Evolutionary conservation across 768 basidiomycete species (phyloP).

Genomic region (Xerocomellus amylosporus): DNA sequence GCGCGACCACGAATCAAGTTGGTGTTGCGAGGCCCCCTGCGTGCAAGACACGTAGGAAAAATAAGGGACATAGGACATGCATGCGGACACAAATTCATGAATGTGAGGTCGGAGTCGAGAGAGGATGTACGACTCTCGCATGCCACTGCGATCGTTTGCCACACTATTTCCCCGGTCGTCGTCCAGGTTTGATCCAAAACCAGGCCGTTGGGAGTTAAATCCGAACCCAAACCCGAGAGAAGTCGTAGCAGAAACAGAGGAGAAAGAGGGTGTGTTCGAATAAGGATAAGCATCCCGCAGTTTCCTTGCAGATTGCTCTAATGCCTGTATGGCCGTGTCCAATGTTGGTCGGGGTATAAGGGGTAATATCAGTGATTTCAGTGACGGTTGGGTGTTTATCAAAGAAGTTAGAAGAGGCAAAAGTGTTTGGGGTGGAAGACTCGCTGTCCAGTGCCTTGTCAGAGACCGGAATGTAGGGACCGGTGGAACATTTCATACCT

Average conservation of each 20-base stretch:
- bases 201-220: conserved; percentile 17
- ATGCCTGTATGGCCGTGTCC: conserved; percentile 66
- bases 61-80: conserved; percentile 80
- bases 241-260: conserved; percentile 31
- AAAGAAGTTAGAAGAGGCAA: conserved; percentile 71
- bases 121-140: conserved; percentile 79
- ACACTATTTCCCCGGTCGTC: conserved; percentile 26
- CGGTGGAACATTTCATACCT: conserved; percentile 46
- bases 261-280: conserved; percentile 47
- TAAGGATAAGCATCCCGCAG: conserved; percentile 83
- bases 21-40: conserved; percentile 16
- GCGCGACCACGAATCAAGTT: conserved; percentile 30
- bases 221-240: conserved; percentile 35
- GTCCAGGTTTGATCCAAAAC: conserved; percentile 34
- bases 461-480: conserved; percentile 4
- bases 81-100: conserved; percentile 71
- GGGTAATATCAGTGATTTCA: conserved; percentile 69
- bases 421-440: conserved; percentile 72
- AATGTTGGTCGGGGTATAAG: conserved; percentile 84
- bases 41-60: conserved; percentile 58
- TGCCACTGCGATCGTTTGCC: conserved; percentile 45
- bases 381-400: conserved; percentile 60
- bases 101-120: conserved; percentile 75
- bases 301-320: conserved; percentile 66
- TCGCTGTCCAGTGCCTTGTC: conserved; percentile 47